Evolutionary conservation across 768 basidiomycete genomes (phyloP).

Genomic region (Cystofilobasidium ferigula): DNA sequence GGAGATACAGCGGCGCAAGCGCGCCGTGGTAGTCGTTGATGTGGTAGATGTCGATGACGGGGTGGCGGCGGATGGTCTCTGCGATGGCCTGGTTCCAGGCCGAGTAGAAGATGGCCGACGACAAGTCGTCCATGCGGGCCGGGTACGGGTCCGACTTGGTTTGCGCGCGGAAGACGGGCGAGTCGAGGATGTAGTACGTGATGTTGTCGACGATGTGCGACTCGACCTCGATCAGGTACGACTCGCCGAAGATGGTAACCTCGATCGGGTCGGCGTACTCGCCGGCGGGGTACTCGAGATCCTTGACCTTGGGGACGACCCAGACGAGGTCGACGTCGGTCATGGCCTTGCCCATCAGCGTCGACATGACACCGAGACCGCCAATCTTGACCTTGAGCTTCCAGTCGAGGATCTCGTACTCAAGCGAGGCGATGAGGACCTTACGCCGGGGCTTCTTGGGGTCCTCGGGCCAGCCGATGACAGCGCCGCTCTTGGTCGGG

Average conservation of each 20-base stretch:
- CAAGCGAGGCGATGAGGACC: slow-evolving; percentile 81
- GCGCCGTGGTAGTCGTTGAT: slow-evolving; percentile 70
- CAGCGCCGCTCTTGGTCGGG: slow-evolving; percentile 25
- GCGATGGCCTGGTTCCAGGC: slow-evolving; percentile 98
- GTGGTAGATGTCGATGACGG: slow-evolving; percentile 62
- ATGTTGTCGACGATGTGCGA: slow-evolving; percentile 88
- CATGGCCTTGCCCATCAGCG: slow-evolving; percentile 96
- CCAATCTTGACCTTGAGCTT: slow-evolving; percentile 96
- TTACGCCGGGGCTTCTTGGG: slow-evolving; percentile 71
- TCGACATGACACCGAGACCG: slow-evolving; percentile 95
- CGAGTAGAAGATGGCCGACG: slow-evolving; percentile 93
- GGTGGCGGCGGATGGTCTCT: slow-evolving; percentile 71
- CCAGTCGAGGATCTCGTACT: slow-evolving; percentile 96
- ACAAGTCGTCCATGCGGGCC: slow-evolving; percentile 91
- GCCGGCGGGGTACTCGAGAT: slow-evolving; percentile 80
- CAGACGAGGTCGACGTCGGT: slow-evolving; percentile 88
- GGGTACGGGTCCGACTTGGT: slow-evolving; percentile 94
- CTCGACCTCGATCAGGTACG: slow-evolving; percentile 90
- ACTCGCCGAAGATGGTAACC: slow-evolving; percentile 90
- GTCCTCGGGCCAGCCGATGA: slow-evolving; percentile 92
- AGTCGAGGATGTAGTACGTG: slow-evolving; percentile 86
- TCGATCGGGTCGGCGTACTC: slow-evolving; percentile 89
- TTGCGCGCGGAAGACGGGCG: slow-evolving; percentile 91
- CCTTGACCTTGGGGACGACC: slow-evolving; percentile 91
- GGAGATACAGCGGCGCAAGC: slow-evolving; percentile 75